Conservation (phyloP, 805 yeast genomes). For the Deakozyma indianensis region DNA sequence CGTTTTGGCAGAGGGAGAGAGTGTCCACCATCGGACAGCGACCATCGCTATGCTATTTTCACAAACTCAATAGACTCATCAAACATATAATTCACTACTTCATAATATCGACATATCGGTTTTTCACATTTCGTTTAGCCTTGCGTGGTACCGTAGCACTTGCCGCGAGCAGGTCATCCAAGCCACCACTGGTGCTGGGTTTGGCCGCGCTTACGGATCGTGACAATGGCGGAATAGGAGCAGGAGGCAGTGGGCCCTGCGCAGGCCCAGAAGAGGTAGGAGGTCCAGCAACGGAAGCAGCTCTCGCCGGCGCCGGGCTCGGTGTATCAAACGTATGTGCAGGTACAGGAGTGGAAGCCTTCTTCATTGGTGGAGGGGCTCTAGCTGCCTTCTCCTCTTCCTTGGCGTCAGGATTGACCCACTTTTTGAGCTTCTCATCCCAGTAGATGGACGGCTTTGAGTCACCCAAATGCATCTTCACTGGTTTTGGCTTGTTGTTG, state of each 20-base stretch:
- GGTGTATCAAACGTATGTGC: no score
- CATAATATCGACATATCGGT: conserved; percentile 57
- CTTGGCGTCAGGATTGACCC: conserved; percentile 55
- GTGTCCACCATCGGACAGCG: no score
- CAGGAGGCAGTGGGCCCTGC: conserved; percentile 11
- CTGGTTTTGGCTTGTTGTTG: conserved; percentile 19
- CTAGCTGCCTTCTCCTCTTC: conserved; percentile 32
- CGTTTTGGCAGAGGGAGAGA: no score
- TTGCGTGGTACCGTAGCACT: conserved; percentile 21
- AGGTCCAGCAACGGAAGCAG: not conserved
- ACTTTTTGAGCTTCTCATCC: conserved; percentile 72
- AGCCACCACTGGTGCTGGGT: conserved; percentile 24
- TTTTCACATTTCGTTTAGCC: conserved; percentile 38
- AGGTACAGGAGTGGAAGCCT: conserved; percentile 5
- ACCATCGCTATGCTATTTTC: no score
- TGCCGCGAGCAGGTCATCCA: conserved; percentile 33
- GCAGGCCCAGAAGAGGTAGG: conserved; percentile 7
- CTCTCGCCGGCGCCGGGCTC: not conserved
- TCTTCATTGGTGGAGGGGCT: conserved; percentile 11
- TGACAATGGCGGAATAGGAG: conserved; percentile 4
- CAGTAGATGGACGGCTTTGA: conserved; percentile 49
- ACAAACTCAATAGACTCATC: no score
- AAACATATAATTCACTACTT: no score
- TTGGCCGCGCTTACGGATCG: conserved; percentile 4
- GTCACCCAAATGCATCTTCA: conserved; percentile 78